Evolutionary conservation across 2,329 filamentous ascomycete species (phyloP).

Genomic region (Cytospora mali): DNA sequence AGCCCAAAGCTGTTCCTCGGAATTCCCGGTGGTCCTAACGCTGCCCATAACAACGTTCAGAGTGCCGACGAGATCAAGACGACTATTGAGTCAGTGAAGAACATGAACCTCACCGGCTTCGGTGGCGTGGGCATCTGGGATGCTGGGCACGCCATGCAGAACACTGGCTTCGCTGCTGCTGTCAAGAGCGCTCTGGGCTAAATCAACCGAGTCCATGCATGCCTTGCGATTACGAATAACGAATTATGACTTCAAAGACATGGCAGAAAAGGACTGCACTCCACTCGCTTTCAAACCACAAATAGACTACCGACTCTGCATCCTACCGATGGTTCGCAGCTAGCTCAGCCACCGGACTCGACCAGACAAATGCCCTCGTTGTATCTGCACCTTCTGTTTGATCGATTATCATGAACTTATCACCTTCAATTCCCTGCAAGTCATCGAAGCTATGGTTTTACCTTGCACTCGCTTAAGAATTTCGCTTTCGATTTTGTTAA

Average conservation of each 20-base stretch:
- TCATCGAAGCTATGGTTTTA: no score
- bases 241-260: neutral
- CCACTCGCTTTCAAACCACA: neutral
- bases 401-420: no score
- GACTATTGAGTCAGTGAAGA: slow-evolving; percentile 12
- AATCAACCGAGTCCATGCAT: no score
- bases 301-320: neutral
- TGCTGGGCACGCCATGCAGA: slow-evolving; percentile 13
- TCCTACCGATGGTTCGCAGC: neutral
- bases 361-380: neutral
- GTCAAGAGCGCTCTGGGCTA: slow-evolving; percentile 14
- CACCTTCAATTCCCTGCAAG: no score
- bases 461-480: no score
- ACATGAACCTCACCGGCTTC: slow-evolving; percentile 9
- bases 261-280: neutral
- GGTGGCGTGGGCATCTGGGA: slow-evolving; percentile 25
- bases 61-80: slow-evolving; percentile 16
- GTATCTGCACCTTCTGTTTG: no score
- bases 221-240: neutral
- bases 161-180: slow-evolving; percentile 11
- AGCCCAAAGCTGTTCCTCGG: slow-evolving; percentile 24
- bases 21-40: slow-evolving; percentile 13
- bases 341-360: neutral
- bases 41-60: slow-evolving; percentile 16
- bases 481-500: no score